A percentile compares a stretch with the other conserved stretches of the same genome.
Conservation (phyloP, 2,329 filamentous ascomycete species). For the Diatrype stigma region DNA sequence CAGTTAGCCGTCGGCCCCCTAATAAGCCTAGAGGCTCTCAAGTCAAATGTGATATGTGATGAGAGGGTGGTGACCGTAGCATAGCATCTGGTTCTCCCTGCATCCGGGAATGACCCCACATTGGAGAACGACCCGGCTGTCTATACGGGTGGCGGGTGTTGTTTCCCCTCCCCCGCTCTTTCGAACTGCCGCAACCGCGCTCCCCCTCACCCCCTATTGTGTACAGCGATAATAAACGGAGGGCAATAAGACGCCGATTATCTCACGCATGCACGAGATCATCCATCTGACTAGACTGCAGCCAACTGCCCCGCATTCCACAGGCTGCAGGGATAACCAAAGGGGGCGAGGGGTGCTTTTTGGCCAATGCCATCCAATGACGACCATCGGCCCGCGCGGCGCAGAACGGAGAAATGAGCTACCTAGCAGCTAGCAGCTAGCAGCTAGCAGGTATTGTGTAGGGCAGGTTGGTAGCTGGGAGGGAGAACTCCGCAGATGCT, state of each 20-base stretch:
- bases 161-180: neutral
- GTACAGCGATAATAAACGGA: neutral
- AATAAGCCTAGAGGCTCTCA: too few relatives aligned
- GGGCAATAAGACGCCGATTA: neutral
- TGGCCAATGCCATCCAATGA: neutral
- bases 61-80: too few relatives aligned
- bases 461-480: neutral
- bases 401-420: neutral
- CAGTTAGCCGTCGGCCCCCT: too few relatives aligned
- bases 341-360: neutral
- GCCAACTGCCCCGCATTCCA: neutral
- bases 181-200: neutral
- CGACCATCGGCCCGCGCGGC: neutral
- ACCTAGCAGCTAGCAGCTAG: neutral
- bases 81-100: conserved; percentile 16
- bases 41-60: conserved; percentile 6
- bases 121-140: too few relatives aligned
- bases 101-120: neutral
- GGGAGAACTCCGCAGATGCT: too few relatives aligned
- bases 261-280: neutral
- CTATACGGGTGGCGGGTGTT: too few relatives aligned
- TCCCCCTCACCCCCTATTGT: neutral
- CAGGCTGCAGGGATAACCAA: neutral
- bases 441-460: neutral
- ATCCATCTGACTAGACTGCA: neutral